phyloP scores from a whole-genome alignment of 768 basidiomycete species.

The Baorangia bicolor region DNA sequence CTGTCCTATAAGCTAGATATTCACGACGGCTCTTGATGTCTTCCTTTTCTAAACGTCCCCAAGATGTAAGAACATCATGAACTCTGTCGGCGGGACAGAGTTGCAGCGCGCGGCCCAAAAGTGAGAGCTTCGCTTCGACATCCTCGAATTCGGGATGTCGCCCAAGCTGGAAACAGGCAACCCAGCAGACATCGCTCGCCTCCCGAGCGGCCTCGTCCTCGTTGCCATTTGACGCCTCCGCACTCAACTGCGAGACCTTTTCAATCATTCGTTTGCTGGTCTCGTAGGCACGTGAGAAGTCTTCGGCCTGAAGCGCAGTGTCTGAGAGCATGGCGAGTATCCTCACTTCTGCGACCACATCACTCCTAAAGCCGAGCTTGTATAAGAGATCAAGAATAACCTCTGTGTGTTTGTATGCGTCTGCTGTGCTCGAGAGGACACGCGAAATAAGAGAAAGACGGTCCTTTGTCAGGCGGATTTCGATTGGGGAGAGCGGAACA shows the following conservation, averaged over 20 bases:
- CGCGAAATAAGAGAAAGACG: slow-evolving; percentile 83
- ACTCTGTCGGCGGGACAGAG: slow-evolving; percentile 83
- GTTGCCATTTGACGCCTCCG: slow-evolving; percentile 24
- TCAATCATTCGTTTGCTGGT: slow-evolving; percentile 71
- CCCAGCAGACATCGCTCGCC: slow-evolving; percentile 85
- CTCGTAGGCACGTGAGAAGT: slow-evolving; percentile 73
- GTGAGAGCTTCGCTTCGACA: slow-evolving; percentile 58
- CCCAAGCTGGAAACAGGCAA: slow-evolving; percentile 84
- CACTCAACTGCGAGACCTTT: slow-evolving; percentile 50
- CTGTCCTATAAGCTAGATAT: slow-evolving; percentile 32
- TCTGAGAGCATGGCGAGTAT: slow-evolving; percentile 89
- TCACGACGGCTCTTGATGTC: slow-evolving; percentile 53
- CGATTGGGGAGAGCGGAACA: slow-evolving; percentile 81
- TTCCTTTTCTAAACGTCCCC: slow-evolving; percentile 73
- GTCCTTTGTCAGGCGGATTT: slow-evolving; percentile 90
- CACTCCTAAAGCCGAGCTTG: slow-evolving; percentile 79
- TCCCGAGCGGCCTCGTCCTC: slow-evolving; percentile 49
- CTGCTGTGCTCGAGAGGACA: slow-evolving; percentile 79
- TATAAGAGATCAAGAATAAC: slow-evolving; percentile 87
- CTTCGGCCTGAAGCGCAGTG: slow-evolving; percentile 79
- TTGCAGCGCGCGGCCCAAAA: slow-evolving; percentile 81
- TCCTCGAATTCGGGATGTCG: slow-evolving; percentile 77
- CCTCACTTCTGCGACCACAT: slow-evolving; percentile 76
- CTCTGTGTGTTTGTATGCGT: slow-evolving; percentile 89
- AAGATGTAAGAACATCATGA: slow-evolving; percentile 71